Conservation (phyloP, 805 yeast genomes). For the Candida chilensis region DNA sequence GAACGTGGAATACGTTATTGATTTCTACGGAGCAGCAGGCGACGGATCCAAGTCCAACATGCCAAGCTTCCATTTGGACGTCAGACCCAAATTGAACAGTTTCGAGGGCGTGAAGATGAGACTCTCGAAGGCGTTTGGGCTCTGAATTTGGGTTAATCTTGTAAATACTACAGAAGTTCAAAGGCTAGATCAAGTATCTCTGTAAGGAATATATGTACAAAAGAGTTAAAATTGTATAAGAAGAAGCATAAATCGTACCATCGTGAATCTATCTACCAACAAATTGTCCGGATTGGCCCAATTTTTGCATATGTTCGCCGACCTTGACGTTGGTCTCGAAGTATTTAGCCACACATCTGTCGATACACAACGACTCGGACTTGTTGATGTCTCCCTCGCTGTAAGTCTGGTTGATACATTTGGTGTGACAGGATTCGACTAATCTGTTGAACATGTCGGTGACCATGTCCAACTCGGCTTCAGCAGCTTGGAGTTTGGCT, state of each 20-base stretch:
- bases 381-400: conserved; percentile 66
- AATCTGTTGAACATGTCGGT: conserved; percentile 95
- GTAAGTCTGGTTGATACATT: conserved; percentile 67
- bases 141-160: conserved; percentile 12
- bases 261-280: conserved; percentile 24
- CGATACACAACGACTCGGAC: conserved; percentile 80
- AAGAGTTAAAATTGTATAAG: not conserved
- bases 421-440: conserved; percentile 81
- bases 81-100: conserved; percentile 81
- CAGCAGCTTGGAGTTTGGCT: conserved; percentile 84
- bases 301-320: conserved; percentile 60
- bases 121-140: conserved; percentile 50
- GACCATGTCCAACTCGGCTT: conserved; percentile 93
- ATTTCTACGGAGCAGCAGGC: conserved; percentile 72
- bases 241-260: not conserved
- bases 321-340: conserved; percentile 92
- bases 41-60: conserved; percentile 35
- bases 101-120: conserved; percentile 77
- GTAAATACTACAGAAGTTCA: conserved; percentile 1
- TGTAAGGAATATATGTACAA: not conserved
- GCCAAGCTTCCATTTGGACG: conserved; percentile 73
- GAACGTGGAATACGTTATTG: conserved; percentile 83
- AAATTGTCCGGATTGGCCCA: conserved; percentile 36
- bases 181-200: conserved; percentile 1
- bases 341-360: conserved; percentile 93